Evolutionary conservation across 176 grass and related monocot genomes (phyloP), one percentile per base, ranked within the genome.

Genomic region (Saccharum officinarum): DNA sequence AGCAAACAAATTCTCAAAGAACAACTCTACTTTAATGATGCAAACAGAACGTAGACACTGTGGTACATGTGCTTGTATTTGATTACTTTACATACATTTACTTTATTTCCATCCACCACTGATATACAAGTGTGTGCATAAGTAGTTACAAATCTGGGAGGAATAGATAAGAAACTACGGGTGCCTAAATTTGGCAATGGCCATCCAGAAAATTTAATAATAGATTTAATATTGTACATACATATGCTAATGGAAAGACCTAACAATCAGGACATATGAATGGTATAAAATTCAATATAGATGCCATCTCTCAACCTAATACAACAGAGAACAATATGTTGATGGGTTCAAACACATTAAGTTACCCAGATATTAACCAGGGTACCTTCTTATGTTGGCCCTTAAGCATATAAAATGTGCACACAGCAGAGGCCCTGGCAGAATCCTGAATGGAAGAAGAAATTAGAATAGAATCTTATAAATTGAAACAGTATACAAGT

Each of bases 351-450:
- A 94, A 82, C 92, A 87, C 76, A 73, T 45, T 75, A 87, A 89
- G 90, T 84, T 94, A 86, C 90, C 93, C 91, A 96, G 76, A 89
- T 92, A 92, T 92, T 84, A 92, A 92, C 94, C 91, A 89, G 86
- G 93, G 97, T 99, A 96, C 97, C 97, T 99, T 96, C 92, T 92
- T 91, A 88, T 83, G 77, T 83, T 95, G 86, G 89, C 87, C 80
- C 93, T 93, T 90, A 95, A 83, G 92, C 84, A 92, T 88, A 94
- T 89, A 94, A 92, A 96, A 91, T 87, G 81, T 94, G 88, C 79
- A 85, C 81, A 86, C 84, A 87, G 62, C 80, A 88, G 84, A 91
- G 62, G 80, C 87, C 87, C 90, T 96, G 91, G 92, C 78, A 96
- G 90, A 88, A 83, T 82, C 91, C 90, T 96, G 93, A 94, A 94